Conservation (phyloP, 768 basidiomycete species). For the Candolleomyces aberdarensis region DNA sequence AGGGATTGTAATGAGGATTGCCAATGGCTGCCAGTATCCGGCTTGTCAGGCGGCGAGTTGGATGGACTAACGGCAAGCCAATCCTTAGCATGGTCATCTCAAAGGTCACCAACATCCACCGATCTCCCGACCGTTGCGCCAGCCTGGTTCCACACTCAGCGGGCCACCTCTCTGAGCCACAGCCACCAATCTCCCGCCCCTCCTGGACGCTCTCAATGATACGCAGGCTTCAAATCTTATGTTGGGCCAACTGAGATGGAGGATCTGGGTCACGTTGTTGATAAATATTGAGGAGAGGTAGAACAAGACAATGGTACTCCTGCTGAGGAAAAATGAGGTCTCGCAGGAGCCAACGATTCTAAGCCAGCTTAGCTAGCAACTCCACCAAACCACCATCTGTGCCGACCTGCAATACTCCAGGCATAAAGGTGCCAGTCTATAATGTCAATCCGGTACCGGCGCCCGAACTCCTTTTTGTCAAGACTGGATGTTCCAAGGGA, state of each 20-base stretch:
- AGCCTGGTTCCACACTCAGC: constrained; percentile 68
- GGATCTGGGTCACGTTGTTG: constrained; percentile 93
- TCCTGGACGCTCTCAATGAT: constrained; percentile 78
- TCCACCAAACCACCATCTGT: constrained; percentile 82
- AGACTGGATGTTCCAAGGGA: constrained; percentile 86
- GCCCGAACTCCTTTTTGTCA: constrained; percentile 80
- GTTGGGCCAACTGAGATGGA: constrained; percentile 92
- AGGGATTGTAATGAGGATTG: constrained; percentile 19
- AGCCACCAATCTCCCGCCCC: constrained; percentile 71
- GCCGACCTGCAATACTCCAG: constrained; percentile 80
- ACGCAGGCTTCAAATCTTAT: constrained; percentile 89
- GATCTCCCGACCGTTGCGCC: too few relatives aligned
- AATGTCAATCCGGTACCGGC: constrained; percentile 92
- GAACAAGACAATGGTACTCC: constrained; percentile 66
- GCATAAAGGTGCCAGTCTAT: constrained; percentile 87
- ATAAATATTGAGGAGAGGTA: constrained; percentile 97
- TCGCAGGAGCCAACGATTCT: constrained; percentile 73
- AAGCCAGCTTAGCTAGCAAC: constrained; percentile 81
- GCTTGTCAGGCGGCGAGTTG: neutral
- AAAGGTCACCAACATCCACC: too few relatives aligned
- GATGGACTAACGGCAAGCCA: too few relatives aligned
- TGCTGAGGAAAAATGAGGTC: constrained; percentile 80
- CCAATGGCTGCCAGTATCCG: constrained; percentile 6
- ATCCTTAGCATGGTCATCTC: too few relatives aligned
- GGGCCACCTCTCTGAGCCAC: constrained; percentile 85